Evolutionary conservation across 2,329 filamentous ascomycete species (phyloP), one percentile per base, ranked within the genome.

Genomic region (Furcasterigmium furcatum): DNA sequence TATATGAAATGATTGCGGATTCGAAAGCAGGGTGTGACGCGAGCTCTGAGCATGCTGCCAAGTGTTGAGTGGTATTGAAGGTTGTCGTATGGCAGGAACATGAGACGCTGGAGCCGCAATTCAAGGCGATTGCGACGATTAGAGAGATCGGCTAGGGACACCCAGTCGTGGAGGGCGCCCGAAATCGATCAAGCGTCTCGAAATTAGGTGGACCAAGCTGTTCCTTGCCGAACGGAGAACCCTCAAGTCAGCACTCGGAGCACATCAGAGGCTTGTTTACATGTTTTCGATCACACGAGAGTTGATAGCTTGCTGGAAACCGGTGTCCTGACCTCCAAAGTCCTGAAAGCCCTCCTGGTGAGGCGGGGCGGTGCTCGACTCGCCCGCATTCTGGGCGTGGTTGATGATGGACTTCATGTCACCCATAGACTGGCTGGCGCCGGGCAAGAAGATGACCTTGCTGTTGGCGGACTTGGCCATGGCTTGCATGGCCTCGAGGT

Each of bases 401-500:
- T 78, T 71, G 16, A 75, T 46, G 35, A 70, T 62, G 19, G 70
- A 67, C 45, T 70, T 66, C 55, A 78, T 46, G 41, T 51, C 43
- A 64, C 34, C 67, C 59, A 85, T 79, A 14, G 79, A 82, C 68
- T 87, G 80, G 53, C 62, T 68, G 39, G 66, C 62, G 9, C 74
- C 82, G 9, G 87, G 87, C 58, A 94, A 61, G 76, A 92, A 94
- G 59, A 94, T 91, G 59, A 94, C 87, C 71, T 95, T 95, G 71
- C 79, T 84, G 69, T 91, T 95, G 40, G 91, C 89, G 0, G 82
- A 82, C 80, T 96, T 97, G 58, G 94, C 94, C 92, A 99, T 99
- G 35, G 89, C 82, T 67, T 97, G 94, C 92, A 97, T 97, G 4
- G 94, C 91, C 72, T 99, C 94, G 55, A 99, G 86, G 68, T 97